Evolutionary conservation across 129 eudicot species (phyloP).

Genomic region (Pulicaria dysenterica): DNA sequence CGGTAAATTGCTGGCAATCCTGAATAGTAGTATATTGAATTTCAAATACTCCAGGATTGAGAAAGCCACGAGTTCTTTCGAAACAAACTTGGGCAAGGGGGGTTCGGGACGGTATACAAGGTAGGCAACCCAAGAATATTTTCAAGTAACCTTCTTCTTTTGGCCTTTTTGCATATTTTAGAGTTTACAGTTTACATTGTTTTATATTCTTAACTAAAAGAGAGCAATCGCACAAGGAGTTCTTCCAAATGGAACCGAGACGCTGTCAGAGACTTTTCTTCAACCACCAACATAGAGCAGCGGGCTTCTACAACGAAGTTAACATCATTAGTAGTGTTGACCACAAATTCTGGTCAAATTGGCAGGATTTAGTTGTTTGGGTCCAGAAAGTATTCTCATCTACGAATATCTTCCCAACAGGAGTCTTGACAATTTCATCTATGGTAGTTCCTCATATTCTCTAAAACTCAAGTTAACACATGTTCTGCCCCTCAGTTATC

Average conservation of each 20-base stretch:
- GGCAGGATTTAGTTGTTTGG: conserved; percentile 74
- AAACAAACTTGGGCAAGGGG: conserved; percentile 93
- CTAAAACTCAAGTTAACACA: background rate
- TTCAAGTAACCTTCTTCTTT: background rate
- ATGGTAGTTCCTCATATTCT: conserved; percentile 39
- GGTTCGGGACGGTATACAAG: conserved; percentile 91
- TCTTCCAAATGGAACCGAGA: conserved; percentile 75
- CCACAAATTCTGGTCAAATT: conserved; percentile 77
- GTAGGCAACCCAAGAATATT: conserved; percentile 25
- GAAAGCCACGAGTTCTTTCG: conserved; percentile 70
- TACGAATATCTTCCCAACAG: conserved; percentile 69
- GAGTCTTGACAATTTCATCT: conserved; percentile 75
- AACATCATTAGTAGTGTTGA: conserved; percentile 73
- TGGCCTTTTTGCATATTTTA: background rate
- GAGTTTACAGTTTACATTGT: background rate
- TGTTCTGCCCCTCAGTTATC: background rate
- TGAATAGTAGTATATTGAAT: conserved; percentile 64
- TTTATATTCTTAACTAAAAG: background rate
- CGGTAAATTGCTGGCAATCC: conserved; percentile 45
- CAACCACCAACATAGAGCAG: conserved; percentile 81
- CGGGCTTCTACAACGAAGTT: conserved; percentile 79
- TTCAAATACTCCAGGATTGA: conserved; percentile 69
- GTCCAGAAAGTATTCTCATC: conserved; percentile 75
- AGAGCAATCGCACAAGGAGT: conserved; percentile 53
- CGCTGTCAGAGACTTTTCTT: conserved; percentile 90